Conservation (phyloP, 176 grass and related monocot genomes). For the Aegilops longissima region DNA sequence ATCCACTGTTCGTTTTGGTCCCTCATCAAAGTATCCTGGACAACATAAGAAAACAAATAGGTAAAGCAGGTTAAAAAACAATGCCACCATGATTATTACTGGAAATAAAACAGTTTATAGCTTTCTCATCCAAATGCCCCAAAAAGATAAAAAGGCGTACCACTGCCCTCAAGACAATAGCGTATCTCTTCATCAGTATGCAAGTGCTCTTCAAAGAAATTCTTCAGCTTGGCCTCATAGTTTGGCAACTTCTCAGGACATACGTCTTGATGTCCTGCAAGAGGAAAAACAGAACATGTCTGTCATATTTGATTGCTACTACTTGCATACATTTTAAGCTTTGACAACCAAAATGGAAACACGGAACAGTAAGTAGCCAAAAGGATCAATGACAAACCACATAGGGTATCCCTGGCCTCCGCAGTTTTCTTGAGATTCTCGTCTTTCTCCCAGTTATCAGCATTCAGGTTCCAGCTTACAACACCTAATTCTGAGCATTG, state of each 20-base stretch:
- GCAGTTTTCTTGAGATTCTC: slow-evolving; percentile 90
- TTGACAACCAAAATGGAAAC: slow-evolving; percentile 10
- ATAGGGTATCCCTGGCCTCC: slow-evolving; percentile 89
- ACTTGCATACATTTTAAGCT: slow-evolving; percentile 3
- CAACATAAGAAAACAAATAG: slow-evolving; percentile 11
- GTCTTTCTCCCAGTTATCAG: slow-evolving; percentile 83
- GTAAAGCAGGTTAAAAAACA: background rate
- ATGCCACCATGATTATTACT: background rate
- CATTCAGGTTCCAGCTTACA: slow-evolving; percentile 74
- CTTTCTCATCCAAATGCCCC: background rate
- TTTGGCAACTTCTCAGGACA: slow-evolving; percentile 85
- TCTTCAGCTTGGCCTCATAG: slow-evolving; percentile 79
- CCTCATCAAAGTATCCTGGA: slow-evolving; percentile 92
- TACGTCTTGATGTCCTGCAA: slow-evolving; percentile 85
- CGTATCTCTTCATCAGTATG: slow-evolving; percentile 98
- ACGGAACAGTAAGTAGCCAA: background rate
- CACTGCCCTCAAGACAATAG: slow-evolving; percentile 87
- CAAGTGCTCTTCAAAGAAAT: no score
- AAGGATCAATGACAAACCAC: slow-evolving; percentile 43
- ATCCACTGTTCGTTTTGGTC: slow-evolving; percentile 81
- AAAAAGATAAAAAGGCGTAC: slow-evolving; percentile 43
- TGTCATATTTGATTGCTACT: background rate
- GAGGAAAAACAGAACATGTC: slow-evolving; percentile 15
- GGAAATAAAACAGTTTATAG: background rate
- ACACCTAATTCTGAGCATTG: slow-evolving; percentile 66